Base-by-base conservation (phyloP, 2,329 filamentous ascomycete genomes). In the Talaromyces rugulosus region DNA sequence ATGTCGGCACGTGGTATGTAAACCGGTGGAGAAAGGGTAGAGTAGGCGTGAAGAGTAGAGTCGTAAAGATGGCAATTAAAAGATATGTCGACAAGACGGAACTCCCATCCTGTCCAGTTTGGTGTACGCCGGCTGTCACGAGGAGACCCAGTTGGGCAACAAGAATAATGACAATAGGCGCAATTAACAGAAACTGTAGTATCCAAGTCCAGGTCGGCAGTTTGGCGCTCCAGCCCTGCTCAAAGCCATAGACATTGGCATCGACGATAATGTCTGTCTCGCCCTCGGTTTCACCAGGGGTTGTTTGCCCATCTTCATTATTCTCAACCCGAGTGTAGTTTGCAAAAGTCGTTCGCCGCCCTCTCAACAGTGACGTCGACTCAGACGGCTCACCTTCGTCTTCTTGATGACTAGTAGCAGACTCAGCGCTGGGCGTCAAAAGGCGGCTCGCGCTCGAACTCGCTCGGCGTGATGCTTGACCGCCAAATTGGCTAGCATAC, bases 131-230 rank as follows among this genome's bases (percentile, higher is more conserved):
- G 36, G 88, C 85, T 4, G 88, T 90, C 16, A 91, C 73, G 12
- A 94, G 78, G 3, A 98, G 82, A 1, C 85, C 89, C 30, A 93
- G 82, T 70, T 96, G 92, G 1, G 88, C 91, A 16, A 91, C 77
- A 23, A 98, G 74, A 63, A 95, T 88, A 53, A 96, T 80, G 55
- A 88, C 85, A 58, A 96, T 85, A 0, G 93, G 92, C 0, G 86
- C 90, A 9, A 96, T 79, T 16, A 97, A 72, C 3, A 98, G 79
- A 66, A 97, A 89, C 70, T 99, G 93, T 18, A 96, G 68, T 50
- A 95, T 75, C 95, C 95, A 99, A 18, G 90, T 87, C 89, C 90
- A 97, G 52, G 83, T 85, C 1, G 92, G 91, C 59, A 98, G 78
- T 42, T 83, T 83, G 4, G 84, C 84, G 58, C 92, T 96, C 95